Evolutionary conservation across 768 basidiomycete species (phyloP), one percentile per base, ranked within the genome.

Genomic region (Pleurotus tuber-regium): DNA sequence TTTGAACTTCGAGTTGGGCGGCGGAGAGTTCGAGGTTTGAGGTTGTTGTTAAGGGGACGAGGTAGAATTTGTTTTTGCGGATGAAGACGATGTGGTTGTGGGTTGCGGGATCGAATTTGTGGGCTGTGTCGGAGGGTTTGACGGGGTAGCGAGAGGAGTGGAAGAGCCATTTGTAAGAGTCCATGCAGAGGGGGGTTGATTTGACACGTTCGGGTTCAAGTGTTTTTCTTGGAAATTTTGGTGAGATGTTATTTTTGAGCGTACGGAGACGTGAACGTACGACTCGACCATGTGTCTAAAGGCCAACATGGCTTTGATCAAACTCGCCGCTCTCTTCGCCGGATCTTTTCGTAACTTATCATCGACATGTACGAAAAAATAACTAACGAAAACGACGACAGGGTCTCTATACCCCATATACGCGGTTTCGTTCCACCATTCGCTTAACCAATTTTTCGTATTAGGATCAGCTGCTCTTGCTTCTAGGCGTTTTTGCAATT

Each of bases 391-490:
- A 11, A 95, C 89, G 25, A 95, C 87, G 42, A 97, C 90, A 1
- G 94, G 85, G 60, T 96, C 95, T 42, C 91, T 79, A 63, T 90
- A 91, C 4, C 73, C 86, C 87, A 92, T 86, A 65, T 89, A 91
- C 14, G 95, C 95, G 4, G 67, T 80, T 29, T 97, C 92, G 69
- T 98, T 95, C 96, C 96, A 99, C 97, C 97, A 99, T 46, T 96
- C 92, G 41, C 81, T 79, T n/a, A 99, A 76, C 97, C 97, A 99
- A 72, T 79, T 94, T n/a, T n/a, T n/a, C n/a, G n/a, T n/a, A 14
- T 48, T 31, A 6, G 29, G 18, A 12, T 82, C 75, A 0, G 75
- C 74, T 0, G 93, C 92, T 1, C 94, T 81, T 18, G 79, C 75
- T 63, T 91, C 76, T 28, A 98, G 76, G 2, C 97, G 77, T 29